phyloP scores from a whole-genome alignment of 305 asterid genomes.

The Fraxinus nigra region DNA sequence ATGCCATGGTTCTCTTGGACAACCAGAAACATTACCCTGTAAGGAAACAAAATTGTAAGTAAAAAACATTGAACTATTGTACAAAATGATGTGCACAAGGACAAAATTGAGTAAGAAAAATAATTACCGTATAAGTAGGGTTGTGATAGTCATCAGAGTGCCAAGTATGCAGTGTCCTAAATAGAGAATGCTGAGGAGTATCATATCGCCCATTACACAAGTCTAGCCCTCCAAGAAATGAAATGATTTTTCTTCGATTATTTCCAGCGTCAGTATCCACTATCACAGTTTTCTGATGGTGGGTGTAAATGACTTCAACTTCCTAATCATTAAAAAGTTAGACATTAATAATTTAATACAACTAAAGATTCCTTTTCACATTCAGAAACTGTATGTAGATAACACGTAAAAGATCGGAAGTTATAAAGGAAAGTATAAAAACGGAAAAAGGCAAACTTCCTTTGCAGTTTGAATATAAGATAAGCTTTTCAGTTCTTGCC shows the following conservation, averaged over 20 bases:
- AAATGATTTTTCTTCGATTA: slow-evolving; percentile 65
- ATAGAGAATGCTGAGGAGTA: slow-evolving; percentile 74
- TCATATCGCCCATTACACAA: slow-evolving; percentile 95
- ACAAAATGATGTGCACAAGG: slow-evolving; percentile 1
- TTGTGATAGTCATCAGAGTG: slow-evolving; percentile 94
- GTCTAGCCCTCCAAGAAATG: slow-evolving; percentile 96
- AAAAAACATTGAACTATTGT: neutral
- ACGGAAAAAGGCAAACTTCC: neutral
- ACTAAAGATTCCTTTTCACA: neutral
- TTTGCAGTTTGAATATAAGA: neutral
- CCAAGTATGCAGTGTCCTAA: slow-evolving; percentile 63
- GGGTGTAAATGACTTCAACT: slow-evolving; percentile 92
- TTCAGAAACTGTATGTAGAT: neutral
- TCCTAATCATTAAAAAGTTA: slow-evolving; percentile 55
- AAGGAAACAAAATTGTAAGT: slow-evolving; percentile 10
- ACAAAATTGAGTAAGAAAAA: slow-evolving; percentile 9
- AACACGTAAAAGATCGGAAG: neutral
- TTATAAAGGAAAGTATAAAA: neutral
- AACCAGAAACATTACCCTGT: slow-evolving; percentile 73
- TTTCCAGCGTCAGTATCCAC: slow-evolving; percentile 96
- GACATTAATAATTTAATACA: slow-evolving; percentile 4
- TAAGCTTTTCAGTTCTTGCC: neutral
- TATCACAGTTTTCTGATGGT: slow-evolving; percentile 95
- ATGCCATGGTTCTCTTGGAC: slow-evolving; percentile 99
- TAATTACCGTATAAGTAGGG: slow-evolving; percentile 76